Evolutionary conservation across 2,329 filamentous ascomycete genomes (phyloP), one percentile per base, ranked within the genome.

Genomic region (Calonectria fujianensis): DNA sequence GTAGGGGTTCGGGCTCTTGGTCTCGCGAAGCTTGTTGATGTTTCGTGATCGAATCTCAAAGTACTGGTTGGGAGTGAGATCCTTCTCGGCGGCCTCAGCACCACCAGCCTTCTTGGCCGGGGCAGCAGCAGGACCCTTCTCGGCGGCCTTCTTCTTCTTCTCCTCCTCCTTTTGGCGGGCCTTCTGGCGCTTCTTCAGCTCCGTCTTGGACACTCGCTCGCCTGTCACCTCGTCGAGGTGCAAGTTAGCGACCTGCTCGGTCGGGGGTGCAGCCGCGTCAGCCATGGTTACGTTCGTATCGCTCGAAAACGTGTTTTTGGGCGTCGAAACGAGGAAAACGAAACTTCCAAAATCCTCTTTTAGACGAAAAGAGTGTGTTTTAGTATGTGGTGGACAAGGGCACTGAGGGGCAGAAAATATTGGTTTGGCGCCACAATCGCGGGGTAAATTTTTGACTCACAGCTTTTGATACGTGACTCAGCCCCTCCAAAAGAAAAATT

Each of bases 161-260:
- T 96, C 95, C 80, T 94, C 94, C 75, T 97, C 96, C 86, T 91
- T 93, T 86, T 96, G 92, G 79, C 96, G 93, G 84, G 93, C 91
- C 95, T 99, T 99, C 89, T 96, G 92, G 82, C 96, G 93, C 89
- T 95, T 96, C 95, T 99, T 99, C 85, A 98, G 89, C 88, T 96
- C 94, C 20, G 93, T 92, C 92, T 96, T 96, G 88, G 94, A 96
- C 75, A 94, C 85, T 85, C 87, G 93, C 88, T 99, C 97, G 82
- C 97, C 97, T 18, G 97, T 98, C 77, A 96, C 95, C 83, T 97
- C 95, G 85, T 99, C 97, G 66, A 97, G 91, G 85, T 96, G 91
- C 80, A 98, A 90, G 87, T 96, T 95, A 82, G 91, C 91, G 79
- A 93, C 85, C 78, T 91, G 90, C 77, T 87, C 87, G 69, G 87